Evolutionary conservation across 78 protist species (phyloP), one percentile per base, ranked within the genome.

Genomic region (Dictyostelium intermedium): DNA sequence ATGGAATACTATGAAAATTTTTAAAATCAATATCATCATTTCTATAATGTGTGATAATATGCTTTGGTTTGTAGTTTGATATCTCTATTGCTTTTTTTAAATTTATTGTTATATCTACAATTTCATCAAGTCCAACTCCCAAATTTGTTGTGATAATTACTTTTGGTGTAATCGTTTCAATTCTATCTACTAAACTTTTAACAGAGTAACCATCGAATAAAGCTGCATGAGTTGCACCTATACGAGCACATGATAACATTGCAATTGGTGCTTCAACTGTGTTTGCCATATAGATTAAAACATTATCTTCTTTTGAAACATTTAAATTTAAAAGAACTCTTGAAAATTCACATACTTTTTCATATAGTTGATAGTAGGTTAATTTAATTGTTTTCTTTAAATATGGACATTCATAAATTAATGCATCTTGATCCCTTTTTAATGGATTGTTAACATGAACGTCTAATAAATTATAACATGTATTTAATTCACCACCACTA

Each of bases 171-270:
- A 66, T 66, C 11, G 30, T 27, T 66, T 66, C 74, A 66, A 66
- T 66, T 66, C 35, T 66, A 27, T 66, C 74, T 66, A 27, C 11
- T 27, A 66, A 27, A 23, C 30, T 66, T 66, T 66, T 66, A 56
- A 56, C 9, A 23, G 74, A 27, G n/a, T 41, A 18, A 30, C 84
- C 27, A 16, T 27, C 63, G 2, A 18, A 45, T 30, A 84, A 2
- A 3, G 30, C n/a, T 45, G 27, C 8, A 45, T 84, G 98, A 5
- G 98, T 74, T 23, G 98, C 99, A 56, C 99, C 99, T 18, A 98
- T 87, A 13, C 99, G 79, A 43, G 99, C 98, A 63, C 99, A 98
- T 66, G 99, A 98, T 34, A 98, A 97, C 98, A 98, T 98, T 27
- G 98, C 85, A 9, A 95, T 47, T 13, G 84, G 92, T 5, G 85